A percentile compares a stretch with the other conserved stretches of the same genome.
Conservation (phyloP, 306 rosid genomes). For the Vigna angularis region DNA sequence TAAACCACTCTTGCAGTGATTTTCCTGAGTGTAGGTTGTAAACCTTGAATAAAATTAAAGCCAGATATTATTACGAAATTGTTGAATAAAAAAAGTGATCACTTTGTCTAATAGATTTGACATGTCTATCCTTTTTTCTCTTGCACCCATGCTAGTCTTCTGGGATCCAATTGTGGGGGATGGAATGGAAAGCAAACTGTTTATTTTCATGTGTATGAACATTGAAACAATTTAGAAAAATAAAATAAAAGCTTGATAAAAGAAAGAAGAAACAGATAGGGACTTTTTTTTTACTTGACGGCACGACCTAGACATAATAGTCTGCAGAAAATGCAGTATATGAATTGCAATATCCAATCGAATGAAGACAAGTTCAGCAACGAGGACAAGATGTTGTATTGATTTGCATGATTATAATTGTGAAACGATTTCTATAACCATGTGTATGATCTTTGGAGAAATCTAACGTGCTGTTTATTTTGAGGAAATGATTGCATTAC, state of each 20-base stretch:
- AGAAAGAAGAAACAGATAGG: too few relatives aligned
- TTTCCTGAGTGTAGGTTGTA: neutral
- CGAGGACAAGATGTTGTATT: neutral
- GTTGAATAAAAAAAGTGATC: conserved; percentile 13
- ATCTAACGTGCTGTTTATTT: neutral
- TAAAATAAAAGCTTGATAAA: too few relatives aligned
- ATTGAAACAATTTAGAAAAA: too few relatives aligned
- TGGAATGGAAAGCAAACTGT: neutral
- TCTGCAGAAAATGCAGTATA: neutral
- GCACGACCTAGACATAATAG: neutral
- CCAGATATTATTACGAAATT: conserved; percentile 4
- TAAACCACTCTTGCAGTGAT: conserved; percentile 15
- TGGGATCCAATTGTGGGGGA: neutral
- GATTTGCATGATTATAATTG: neutral
- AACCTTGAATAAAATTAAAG: conserved; percentile 16
- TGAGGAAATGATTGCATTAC: neutral
- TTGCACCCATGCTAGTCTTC: neutral
- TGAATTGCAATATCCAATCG: neutral
- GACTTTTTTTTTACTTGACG: neutral
- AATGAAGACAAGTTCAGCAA: neutral
- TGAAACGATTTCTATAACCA: neutral
- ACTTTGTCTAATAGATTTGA: conserved; percentile 27
- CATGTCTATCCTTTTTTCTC: neutral
- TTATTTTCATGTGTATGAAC: too few relatives aligned
- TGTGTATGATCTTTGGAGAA: conserved; percentile 14